Evolutionary conservation across 306 rosid species (phyloP).

Genomic region (Castanopsis chinensis): DNA sequence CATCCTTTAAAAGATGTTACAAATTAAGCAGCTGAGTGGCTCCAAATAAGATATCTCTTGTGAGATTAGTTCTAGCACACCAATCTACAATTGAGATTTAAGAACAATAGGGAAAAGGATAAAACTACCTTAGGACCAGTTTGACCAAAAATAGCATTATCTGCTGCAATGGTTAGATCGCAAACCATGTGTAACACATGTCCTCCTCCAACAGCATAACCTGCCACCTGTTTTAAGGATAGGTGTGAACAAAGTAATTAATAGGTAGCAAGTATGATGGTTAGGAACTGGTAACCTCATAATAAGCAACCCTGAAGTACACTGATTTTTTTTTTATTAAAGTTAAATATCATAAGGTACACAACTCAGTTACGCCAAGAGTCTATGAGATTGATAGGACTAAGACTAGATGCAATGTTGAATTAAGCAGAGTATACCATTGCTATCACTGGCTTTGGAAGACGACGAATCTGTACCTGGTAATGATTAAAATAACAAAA

Average conservation of each 20-base stretch:
- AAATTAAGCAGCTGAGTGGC: too few species aligned
- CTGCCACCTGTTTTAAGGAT: constrained; percentile 67
- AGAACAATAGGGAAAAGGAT: neutral
- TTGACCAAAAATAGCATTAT: constrained; percentile 92
- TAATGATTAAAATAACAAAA: neutral
- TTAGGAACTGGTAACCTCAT: neutral
- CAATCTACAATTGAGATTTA: neutral
- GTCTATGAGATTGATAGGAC: neutral
- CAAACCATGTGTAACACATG: constrained; percentile 89
- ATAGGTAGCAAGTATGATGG: neutral
- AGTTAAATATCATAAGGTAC: neutral
- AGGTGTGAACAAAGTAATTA: neutral
- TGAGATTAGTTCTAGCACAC: constrained; percentile 1
- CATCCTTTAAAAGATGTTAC: too few species aligned
- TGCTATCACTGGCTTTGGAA: constrained; percentile 97
- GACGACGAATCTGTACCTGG: constrained; percentile 88
- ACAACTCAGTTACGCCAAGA: neutral
- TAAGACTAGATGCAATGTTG: neutral
- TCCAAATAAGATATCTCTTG: too few species aligned
- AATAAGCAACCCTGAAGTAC: neutral
- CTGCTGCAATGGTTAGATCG: constrained; percentile 93
- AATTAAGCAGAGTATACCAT: constrained; percentile 50
- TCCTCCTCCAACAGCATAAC: constrained; percentile 97
- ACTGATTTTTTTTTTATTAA: neutral
- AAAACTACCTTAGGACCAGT: constrained; percentile 90